Evolutionary conservation across 306 rosid species (phyloP).

Genomic region (Castanea crenata): DNA sequence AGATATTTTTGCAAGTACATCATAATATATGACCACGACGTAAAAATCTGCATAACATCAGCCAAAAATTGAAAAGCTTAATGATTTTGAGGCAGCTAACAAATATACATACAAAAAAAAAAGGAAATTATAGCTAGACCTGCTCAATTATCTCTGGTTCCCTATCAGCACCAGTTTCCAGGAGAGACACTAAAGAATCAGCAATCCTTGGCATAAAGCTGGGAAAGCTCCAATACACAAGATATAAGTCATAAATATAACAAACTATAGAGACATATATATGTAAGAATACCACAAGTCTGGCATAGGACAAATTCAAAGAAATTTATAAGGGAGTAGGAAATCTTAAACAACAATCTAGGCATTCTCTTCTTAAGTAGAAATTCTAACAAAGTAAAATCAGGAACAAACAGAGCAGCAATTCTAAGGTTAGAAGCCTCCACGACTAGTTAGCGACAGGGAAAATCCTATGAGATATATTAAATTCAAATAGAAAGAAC

Average conservation of each 20-base stretch:
- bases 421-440: neutral
- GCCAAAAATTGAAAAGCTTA: constrained; percentile 5
- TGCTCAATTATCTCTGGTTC: constrained; percentile 89
- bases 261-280: neutral
- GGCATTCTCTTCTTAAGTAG: too few relatives aligned
- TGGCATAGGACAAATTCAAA: constrained; percentile 12
- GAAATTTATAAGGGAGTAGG: neutral
- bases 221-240: constrained; percentile 24
- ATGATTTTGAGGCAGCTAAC: constrained; percentile 1
- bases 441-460: neutral
- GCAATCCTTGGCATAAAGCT: constrained; percentile 68
- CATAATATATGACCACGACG: constrained; percentile 78
- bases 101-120: constrained; percentile 6
- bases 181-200: constrained; percentile 67
- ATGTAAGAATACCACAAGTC: neutral
- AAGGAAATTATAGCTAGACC: constrained; percentile 42
- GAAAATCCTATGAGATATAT: constrained; percentile 13
- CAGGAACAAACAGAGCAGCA: neutral
- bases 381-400: constrained; percentile 9
- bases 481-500: constrained; percentile 39
- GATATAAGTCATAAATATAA: constrained; percentile 11
- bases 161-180: constrained; percentile 77
- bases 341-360: neutral
- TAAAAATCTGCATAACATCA: constrained; percentile 64
- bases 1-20: constrained; percentile 84